Percentiles rank a stretch among this genome's conserved stretches.
Evolutionary conservation across 352 stramenopile species (phyloP).

Genomic region (Phytophthora pseudosyringae): DNA sequence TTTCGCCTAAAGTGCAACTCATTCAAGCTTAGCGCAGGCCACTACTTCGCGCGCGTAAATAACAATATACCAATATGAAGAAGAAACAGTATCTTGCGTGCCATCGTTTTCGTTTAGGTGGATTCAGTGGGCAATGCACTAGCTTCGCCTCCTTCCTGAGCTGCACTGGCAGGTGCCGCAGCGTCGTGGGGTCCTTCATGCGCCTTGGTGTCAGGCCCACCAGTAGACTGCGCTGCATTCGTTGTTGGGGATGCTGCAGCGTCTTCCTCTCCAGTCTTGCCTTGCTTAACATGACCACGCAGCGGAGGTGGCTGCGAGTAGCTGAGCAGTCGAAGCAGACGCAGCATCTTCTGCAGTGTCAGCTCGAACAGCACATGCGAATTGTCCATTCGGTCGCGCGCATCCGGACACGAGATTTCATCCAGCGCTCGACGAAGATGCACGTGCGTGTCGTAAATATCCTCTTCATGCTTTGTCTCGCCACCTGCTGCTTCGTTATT

Average conservation of each 20-base stretch:
- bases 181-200: constrained; percentile 22
- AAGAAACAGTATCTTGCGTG: constrained; percentile 6
- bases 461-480: constrained; percentile 32
- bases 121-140: constrained; percentile 11
- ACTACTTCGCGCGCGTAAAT: constrained; percentile 7
- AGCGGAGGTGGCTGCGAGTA: constrained; percentile 59
- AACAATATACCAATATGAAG: constrained; percentile 34
- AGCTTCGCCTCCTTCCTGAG: constrained; percentile 20
- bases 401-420: constrained; percentile 68
- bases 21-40: neutral
- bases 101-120: constrained; percentile 11
- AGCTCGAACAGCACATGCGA: constrained; percentile 86
- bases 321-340: constrained; percentile 73
- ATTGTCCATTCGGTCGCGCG: constrained; percentile 77
- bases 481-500: constrained; percentile 18
- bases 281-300: constrained; percentile 10
- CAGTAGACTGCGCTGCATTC: constrained; percentile 10
- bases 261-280: constrained; percentile 6
- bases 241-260: constrained; percentile 7
- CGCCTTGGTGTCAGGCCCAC: constrained; percentile 17
- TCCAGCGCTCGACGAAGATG: constrained; percentile 71
- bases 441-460: constrained; percentile 71
- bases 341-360: constrained; percentile 73
- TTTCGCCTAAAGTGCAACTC: constrained; percentile 44
- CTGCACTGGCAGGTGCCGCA: neutral